phyloP scores from a whole-genome alignment of 176 grass and related monocot species.

The Musa schizocarpa region DNA sequence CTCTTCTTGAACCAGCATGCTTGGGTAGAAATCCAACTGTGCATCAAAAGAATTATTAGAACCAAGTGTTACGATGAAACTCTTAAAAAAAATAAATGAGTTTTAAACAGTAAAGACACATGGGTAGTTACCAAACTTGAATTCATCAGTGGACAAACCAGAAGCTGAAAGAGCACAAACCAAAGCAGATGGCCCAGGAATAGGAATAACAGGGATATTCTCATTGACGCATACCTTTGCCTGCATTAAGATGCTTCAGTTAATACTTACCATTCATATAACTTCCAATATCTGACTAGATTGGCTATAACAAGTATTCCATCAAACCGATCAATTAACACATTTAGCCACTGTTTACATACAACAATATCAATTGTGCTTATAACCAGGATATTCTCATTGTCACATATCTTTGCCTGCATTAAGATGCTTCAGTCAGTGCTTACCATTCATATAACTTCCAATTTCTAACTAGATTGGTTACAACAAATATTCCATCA shows the following conservation, averaged over 20 bases:
- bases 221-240: conserved; percentile 65
- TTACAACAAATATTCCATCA: no score
- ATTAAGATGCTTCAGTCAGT: conserved; percentile 3
- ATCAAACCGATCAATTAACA: no score
- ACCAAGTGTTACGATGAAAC: neutral
- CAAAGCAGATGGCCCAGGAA: conserved; percentile 78
- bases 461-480: neutral
- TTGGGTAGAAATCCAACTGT: conserved; percentile 93
- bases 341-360: no score
- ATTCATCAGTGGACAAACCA: conserved; percentile 74
- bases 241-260: conserved; percentile 29
- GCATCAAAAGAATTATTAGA: conserved; percentile 7
- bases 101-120: conserved; percentile 5
- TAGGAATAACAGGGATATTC: conserved; percentile 65
- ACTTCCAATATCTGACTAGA: neutral
- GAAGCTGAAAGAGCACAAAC: conserved; percentile 83
- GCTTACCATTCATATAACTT: neutral
- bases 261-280: neutral
- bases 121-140: conserved; percentile 67
- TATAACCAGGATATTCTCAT: conserved; percentile 56
- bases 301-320: no score
- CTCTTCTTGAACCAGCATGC: conserved; percentile 57
- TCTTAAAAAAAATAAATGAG: conserved; percentile 5
- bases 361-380: no score
- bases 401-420: conserved; percentile 76